Percentiles rank a stretch among this genome's conserved stretches.
Evolutionary conservation across 1,284 basidiomycete species (phyloP).

Genomic region (Chondrostereum purpureum): DNA sequence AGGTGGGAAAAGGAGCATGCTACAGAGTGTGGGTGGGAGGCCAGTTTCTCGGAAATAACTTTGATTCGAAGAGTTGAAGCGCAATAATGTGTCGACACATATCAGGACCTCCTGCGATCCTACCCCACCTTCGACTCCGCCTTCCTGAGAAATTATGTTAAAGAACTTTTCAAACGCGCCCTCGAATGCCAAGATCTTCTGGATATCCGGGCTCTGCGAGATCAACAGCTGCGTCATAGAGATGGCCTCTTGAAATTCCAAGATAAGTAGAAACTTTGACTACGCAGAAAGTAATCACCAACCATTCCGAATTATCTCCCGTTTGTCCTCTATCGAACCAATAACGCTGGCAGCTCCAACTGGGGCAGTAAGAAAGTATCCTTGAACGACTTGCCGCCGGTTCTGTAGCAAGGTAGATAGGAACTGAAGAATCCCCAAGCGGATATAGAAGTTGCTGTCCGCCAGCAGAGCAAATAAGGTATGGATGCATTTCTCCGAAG

Average conservation of each 20-base stretch:
- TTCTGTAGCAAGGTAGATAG: constrained; percentile 77
- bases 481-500: constrained; percentile 68
- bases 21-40: constrained; percentile 74
- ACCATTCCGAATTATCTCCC: constrained; percentile 85
- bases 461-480: constrained; percentile 75
- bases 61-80: constrained; percentile 96
- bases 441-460: constrained; percentile 77
- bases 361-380: constrained; percentile 81
- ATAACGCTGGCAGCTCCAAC: constrained; percentile 71
- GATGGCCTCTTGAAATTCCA: constrained; percentile 66
- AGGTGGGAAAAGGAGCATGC: constrained; percentile 83
- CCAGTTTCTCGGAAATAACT: constrained; percentile 96
- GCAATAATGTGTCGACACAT: constrained; percentile 79
- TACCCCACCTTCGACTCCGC: constrained; percentile 87
- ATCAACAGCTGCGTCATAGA: constrained; percentile 79
- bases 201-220: constrained; percentile 87
- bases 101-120: constrained; percentile 83
- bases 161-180: constrained; percentile 96
- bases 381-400: constrained; percentile 76
- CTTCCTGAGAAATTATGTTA: constrained; percentile 81
- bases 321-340: constrained; percentile 69
- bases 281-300: constrained; percentile 18
- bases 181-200: constrained; percentile 96
- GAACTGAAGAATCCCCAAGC: constrained; percentile 83
- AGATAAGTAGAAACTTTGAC: constrained; percentile 4